phyloP scores from a whole-genome alignment of 257 asterid species.

The Sherardia arvensis region DNA sequence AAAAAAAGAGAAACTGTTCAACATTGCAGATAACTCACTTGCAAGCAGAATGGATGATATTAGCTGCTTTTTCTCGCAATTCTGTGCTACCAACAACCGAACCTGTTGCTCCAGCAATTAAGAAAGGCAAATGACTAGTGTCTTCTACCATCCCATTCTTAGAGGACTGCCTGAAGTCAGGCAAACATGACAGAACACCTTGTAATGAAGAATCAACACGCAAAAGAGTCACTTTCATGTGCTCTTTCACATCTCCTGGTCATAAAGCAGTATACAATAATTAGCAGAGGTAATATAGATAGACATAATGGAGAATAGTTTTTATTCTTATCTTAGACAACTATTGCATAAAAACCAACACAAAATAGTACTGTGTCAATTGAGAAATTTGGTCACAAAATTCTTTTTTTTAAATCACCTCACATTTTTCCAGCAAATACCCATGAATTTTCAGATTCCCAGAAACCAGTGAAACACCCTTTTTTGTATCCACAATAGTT shows the following conservation, averaged over 20 bases:
- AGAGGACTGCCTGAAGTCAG: slow-evolving; percentile 86
- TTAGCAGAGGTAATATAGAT: slow-evolving; percentile 19
- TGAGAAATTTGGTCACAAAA: not conserved
- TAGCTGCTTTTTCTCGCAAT: slow-evolving; percentile 81
- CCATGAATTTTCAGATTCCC: too few species aligned
- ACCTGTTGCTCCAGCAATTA: slow-evolving; percentile 96
- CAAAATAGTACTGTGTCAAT: not conserved
- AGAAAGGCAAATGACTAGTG: slow-evolving; percentile 42
- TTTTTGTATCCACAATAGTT: not conserved
- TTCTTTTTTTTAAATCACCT: too few species aligned
- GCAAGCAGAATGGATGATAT: slow-evolving; percentile 79
- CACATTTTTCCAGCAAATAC: not conserved
- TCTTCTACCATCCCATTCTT: slow-evolving; percentile 63
- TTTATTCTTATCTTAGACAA: not conserved
- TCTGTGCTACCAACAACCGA: slow-evolving; percentile 78
- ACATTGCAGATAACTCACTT: slow-evolving; percentile 30
- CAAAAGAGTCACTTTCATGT: slow-evolving; percentile 96
- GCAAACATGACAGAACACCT: slow-evolving; percentile 94
- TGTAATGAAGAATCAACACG: slow-evolving; percentile 95
- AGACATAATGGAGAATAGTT: not conserved
- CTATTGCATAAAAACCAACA: not conserved
- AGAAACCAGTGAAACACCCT: not conserved
- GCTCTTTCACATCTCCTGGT: slow-evolving; percentile 93
- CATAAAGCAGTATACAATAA: slow-evolving; percentile 25
- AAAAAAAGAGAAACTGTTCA: not conserved